Base-by-base conservation (phyloP, 2,329 filamentous ascomycete genomes). In the Trichoderma sp. region DNA sequence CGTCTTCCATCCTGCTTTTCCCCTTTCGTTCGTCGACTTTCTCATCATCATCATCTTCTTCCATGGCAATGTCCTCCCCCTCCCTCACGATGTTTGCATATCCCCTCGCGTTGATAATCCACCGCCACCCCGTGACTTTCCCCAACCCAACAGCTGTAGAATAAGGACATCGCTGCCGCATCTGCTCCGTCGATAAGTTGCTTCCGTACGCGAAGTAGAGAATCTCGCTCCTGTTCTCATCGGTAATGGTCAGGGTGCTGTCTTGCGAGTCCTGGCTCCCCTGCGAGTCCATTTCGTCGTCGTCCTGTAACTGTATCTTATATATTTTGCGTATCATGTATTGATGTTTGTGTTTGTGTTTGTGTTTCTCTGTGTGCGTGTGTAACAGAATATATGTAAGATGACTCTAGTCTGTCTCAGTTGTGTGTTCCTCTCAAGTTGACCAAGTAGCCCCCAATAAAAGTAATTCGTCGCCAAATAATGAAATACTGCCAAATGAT, bases 141-240 rank as follows among this genome's bases (percentile, higher is more conserved):
- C 85, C 91, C 65, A 92, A 81, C 57, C 89, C 89, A 7, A 89
- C 78, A 68, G 88, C 87, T 14, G 78, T 81, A 2, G 88, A 88
- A 15, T 77, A 79, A 69, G 89, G 90, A 77, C 91, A 93, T 67
- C 91, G 89, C 60, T 78, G 75, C 4, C 76, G 76, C 91, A 93
- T 93, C 80, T 93, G 91, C 32, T 84, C 80, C 1, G 85, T 85
- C 79, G 89, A 92, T 72, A 93, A 85, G 79, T 93, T 93, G 78
- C 87, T 90, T 74, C 91, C 91, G 80, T 91, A 93, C 76, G 88
- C 91, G 78, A 93, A 92, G 83, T 92, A 92, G 74, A 89, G 79
- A 65, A 82, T 76, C 73, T 82, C 81, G 63, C 77, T 77, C 14
- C 78, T 75, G 69, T 79, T 76, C 47, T 81, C 79, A 36, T 79